Base-by-base conservation (phyloP, 2,329 filamentous ascomycete genomes). In the Fusarium tricinctum region DNA sequence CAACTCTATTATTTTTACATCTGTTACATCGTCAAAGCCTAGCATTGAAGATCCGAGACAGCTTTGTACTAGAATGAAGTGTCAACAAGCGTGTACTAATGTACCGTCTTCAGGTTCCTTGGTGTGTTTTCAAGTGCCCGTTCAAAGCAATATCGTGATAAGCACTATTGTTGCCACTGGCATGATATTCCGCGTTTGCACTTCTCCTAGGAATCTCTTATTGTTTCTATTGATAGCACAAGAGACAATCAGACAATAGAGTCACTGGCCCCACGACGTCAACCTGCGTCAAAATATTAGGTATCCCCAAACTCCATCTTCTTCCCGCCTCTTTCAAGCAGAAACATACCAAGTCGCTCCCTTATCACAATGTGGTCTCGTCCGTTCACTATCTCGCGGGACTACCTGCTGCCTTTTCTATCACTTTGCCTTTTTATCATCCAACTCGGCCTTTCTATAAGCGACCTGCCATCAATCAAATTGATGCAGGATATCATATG, bases 401-500 rank as follows among this genome's bases (percentile, higher is more conserved):
- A 35, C 23, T 61, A 49, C 35, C 53, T 75, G 26, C 58, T 75
- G 9, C 69, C 64, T 5, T 70, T 75, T 19, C 68, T 76, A 17
- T 66, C 66, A 13, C 30, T 43, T 39, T 59, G 54, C 13, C 63
- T 76, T 20, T 74, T 76, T 53, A 20, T 67, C 53, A 60, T 74
- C 48, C 73, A 76, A 19, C 44, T 76, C 5, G 66, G 72, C 5
- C 59, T 76, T 20, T 71, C 72, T 6, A 38, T 75, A 19, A 63
- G 68, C 32, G 68, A 72, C 12, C 57, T 73, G 2, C 66, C 74
- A 0, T 70, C 63, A 13, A 50, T 63, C 8, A 74, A 63, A 46
- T 32, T 74, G 9, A 65, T 73, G 56, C 74, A 76, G 40, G 59
- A 73, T 39, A 71, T 74, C 10, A 58, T 75, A 8, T 76, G 69